Evolutionary conservation across 495 filamentous ascomycete species (phyloP).

Genomic region (Penicillium desertorum): DNA sequence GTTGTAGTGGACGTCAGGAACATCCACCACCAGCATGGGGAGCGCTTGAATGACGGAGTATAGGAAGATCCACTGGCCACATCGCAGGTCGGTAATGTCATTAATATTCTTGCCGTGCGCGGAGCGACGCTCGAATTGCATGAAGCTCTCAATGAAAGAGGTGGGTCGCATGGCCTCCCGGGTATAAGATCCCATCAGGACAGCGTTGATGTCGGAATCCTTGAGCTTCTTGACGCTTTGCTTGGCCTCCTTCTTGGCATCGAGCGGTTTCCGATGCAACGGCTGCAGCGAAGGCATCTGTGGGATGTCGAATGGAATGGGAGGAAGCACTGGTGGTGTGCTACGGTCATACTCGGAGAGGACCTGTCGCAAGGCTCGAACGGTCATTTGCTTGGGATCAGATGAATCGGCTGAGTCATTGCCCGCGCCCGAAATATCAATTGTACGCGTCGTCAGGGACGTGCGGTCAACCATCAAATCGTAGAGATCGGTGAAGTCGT

Average conservation of each 20-base stretch:
- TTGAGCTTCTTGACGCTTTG: conserved; percentile 68
- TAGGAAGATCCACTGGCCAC: conserved; percentile 92
- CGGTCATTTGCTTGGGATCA: conserved; percentile 45
- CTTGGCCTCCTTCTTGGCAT: conserved; percentile 68
- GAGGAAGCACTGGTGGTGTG: conserved; percentile 83
- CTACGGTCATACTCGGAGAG: conserved; percentile 84
- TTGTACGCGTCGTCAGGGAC: conserved; percentile 53
- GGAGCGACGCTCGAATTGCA: conserved; percentile 76
- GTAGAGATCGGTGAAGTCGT: conserved; percentile 82
- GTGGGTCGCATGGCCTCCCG: conserved; percentile 62
- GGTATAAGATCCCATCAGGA: conserved; percentile 77
- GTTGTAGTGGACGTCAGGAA: conserved; percentile 69
- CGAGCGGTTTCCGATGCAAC: conserved; percentile 57
- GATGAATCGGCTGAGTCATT: conserved; percentile 23
- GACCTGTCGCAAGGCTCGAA: conserved; percentile 65
- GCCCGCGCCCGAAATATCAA: conserved; percentile 38
- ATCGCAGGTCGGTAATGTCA: conserved; percentile 73
- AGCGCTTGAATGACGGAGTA: conserved; percentile 89
- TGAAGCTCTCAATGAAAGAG: conserved; percentile 75
- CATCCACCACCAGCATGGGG: conserved; percentile 87
- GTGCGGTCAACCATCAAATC: conserved; percentile 81
- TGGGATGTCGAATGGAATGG: conserved; percentile 88
- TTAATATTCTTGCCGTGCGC: conserved; percentile 67
- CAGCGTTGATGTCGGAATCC: conserved; percentile 68
- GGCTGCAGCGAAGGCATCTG: conserved; percentile 67